Conservation (phyloP, 441 rosid genomes). For the Cnidoscolus chayamansa region DNA sequence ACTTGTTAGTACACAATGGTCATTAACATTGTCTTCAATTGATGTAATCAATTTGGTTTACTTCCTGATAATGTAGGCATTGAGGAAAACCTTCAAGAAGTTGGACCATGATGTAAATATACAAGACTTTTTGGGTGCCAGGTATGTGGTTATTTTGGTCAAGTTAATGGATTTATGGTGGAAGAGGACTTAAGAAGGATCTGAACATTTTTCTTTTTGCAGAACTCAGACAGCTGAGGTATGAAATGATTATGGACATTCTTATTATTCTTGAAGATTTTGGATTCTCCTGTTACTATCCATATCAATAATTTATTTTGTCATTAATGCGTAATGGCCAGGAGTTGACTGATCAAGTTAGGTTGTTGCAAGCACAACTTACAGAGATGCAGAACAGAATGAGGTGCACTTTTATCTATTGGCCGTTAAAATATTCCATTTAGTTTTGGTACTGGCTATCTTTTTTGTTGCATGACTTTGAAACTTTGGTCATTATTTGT, state of each 20-base stretch:
- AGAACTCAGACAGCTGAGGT: conserved; percentile 67
- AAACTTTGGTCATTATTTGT: conserved; percentile 7
- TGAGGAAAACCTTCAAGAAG: conserved; percentile 68
- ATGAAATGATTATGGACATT: conserved; percentile 3
- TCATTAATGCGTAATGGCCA: conserved; percentile 29
- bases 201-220: conserved; percentile 27
- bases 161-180: conserved; percentile 1
- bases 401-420: conserved; percentile 45
- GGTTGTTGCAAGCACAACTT: conserved; percentile 45
- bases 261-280: conserved; percentile 5
- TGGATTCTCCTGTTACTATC: conserved; percentile 4
- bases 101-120: conserved; percentile 71
- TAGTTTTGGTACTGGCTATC: no score
- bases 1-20: conserved; percentile 4
- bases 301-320: not conserved
- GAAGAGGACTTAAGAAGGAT: not conserved
- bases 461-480: not conserved
- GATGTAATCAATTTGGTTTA: conserved; percentile 22
- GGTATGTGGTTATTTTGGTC: conserved; percentile 39
- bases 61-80: conserved; percentile 56
- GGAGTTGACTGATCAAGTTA: conserved; percentile 49
- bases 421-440: not conserved
- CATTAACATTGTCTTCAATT: conserved; percentile 6
- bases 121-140: conserved; percentile 56
- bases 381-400: conserved; percentile 53